Conservation (phyloP, 495 filamentous ascomycete genomes). For the Talaromyces stipitatus region DNA sequence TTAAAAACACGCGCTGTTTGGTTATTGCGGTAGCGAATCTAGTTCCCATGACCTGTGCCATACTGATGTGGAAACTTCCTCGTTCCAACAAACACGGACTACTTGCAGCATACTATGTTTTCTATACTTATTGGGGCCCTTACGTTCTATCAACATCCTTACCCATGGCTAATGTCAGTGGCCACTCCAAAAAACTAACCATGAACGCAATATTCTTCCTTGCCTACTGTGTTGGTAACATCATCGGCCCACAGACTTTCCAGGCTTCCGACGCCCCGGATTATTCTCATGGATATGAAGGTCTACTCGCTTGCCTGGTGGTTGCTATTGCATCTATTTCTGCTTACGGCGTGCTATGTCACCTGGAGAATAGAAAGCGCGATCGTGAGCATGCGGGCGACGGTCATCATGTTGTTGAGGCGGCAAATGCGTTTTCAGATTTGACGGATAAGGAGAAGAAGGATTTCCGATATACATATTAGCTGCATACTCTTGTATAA, state of each 20-base stretch:
- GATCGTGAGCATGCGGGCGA: conserved; percentile 6
- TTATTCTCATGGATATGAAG: conserved; percentile 21
- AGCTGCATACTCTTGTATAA: conserved; percentile 1
- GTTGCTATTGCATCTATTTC: conserved; percentile 8
- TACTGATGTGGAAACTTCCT: conserved; percentile 27
- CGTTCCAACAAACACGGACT: conserved; percentile 24
- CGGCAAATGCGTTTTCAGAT: conserved; percentile 25
- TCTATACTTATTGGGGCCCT: conserved; percentile 24
- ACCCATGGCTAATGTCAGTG: conserved; percentile 26
- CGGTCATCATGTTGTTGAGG: conserved; percentile 1
- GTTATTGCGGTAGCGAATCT: conserved; percentile 22
- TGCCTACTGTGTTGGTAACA: conserved; percentile 38
- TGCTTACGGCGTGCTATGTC: conserved; percentile 15
- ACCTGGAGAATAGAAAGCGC: conserved; percentile 11
- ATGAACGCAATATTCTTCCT: conserved; percentile 23
- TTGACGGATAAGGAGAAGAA: conserved; percentile 30
- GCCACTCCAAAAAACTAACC: conserved; percentile 22
- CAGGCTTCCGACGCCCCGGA: conserved; percentile 20
- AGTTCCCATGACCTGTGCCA: conserved; percentile 25
- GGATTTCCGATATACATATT: conserved; percentile 31
- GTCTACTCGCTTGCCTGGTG: conserved; percentile 18
- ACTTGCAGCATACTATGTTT: conserved; percentile 23
- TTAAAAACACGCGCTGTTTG: conserved; percentile 20
- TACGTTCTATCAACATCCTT: conserved; percentile 25
- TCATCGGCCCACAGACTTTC: conserved; percentile 23